Evolutionary conservation across 2,329 filamentous ascomycete genomes (phyloP), one percentile per base, ranked within the genome.

Genomic region (Colletotrichum somersetense): DNA sequence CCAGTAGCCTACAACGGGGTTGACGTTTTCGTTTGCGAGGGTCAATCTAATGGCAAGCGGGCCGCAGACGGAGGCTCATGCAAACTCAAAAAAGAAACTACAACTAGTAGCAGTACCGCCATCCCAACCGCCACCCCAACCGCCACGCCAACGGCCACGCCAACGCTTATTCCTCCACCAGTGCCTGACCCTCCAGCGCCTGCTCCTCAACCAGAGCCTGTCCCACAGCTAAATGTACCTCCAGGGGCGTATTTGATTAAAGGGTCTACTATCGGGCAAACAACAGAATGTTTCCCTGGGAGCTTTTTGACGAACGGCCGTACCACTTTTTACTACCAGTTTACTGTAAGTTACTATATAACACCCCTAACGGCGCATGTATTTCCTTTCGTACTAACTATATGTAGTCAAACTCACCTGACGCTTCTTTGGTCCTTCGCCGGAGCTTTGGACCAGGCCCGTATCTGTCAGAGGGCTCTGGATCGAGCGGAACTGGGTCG

Each of bases 311-410:
- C 5, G 11, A 2, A 3, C 2, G n/a, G n/a, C 46, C 46, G 46
- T 12, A 23, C 8, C 5, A 3, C n/a, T 1, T 48, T 48, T 12
- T 1, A 5, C 5, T 48, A n/a, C 4, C 4, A n/a, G 0, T 48
- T n/a, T 12, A 23, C 8, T 0, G 46, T 48, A 12, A 5, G 46
- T 23, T 16, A 5, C 46, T 7, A 12, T 12, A 2, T 0, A 23
- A 12, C 8, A 0, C 20, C n/a, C 5, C n/a, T 12, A 12, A 12
- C 11, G 3, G 20, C 5, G 1, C 5, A 1, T 2, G 12, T 5
- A 11, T 12, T 12, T 23, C 30, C 4, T 30, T 5, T 30, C 4
- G 30, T 30, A 23, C 46, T 48, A 23, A 48, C 10, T 4, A 8
- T 11, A n/a, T 4, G 8, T 11, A 46, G 44, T 10, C n/a, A 8